phyloP scores from a whole-genome alignment of 2,329 filamentous ascomycete species.

The Stachybotrys chartarum region DNA sequence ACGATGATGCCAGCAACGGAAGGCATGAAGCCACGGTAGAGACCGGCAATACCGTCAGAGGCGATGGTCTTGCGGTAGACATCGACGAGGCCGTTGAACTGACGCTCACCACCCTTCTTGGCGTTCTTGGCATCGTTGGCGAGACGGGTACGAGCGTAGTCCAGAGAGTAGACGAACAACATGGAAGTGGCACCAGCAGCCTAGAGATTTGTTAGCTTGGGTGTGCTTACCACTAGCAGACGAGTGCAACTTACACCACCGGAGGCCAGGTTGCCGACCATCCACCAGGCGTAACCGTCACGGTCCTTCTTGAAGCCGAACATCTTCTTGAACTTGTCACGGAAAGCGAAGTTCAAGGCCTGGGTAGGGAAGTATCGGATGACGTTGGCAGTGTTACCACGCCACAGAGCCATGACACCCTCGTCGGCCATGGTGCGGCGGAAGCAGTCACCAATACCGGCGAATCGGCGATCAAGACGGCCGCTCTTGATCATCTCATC shows the following conservation, averaged over 20 bases:
- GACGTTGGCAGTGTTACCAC: slow-evolving; percentile 99
- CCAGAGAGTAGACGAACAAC: slow-evolving; percentile 99
- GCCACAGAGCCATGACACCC: slow-evolving; percentile 93
- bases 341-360: slow-evolving; percentile 99
- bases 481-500: slow-evolving; percentile 99
- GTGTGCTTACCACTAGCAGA: background rate
- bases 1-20: slow-evolving; percentile 98
- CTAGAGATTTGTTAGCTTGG: slow-evolving; percentile 29
- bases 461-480: slow-evolving; percentile 97
- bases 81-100: slow-evolving; percentile 99
- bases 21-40: slow-evolving; percentile 99
- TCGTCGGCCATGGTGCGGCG: slow-evolving; percentile 80
- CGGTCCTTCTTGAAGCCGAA: slow-evolving; percentile 99
- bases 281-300: slow-evolving; percentile 98
- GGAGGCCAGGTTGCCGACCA: slow-evolving; percentile 98
- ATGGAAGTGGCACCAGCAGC: slow-evolving; percentile 99
- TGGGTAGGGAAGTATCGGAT: slow-evolving; percentile 99
- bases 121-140: slow-evolving; percentile 99
- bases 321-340: slow-evolving; percentile 99
- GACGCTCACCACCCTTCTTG: slow-evolving; percentile 93
- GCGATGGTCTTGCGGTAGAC: slow-evolving; percentile 99
- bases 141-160: slow-evolving; percentile 99
- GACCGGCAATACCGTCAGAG: slow-evolving; percentile 96
- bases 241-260: slow-evolving; percentile 77
- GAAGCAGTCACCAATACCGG: slow-evolving; percentile 94